These are phyloP conservation scores for Raddia guianensis DNA, from an alignment of 176 grass and related monocot genomes.

Conservation along the genomic window DNA sequence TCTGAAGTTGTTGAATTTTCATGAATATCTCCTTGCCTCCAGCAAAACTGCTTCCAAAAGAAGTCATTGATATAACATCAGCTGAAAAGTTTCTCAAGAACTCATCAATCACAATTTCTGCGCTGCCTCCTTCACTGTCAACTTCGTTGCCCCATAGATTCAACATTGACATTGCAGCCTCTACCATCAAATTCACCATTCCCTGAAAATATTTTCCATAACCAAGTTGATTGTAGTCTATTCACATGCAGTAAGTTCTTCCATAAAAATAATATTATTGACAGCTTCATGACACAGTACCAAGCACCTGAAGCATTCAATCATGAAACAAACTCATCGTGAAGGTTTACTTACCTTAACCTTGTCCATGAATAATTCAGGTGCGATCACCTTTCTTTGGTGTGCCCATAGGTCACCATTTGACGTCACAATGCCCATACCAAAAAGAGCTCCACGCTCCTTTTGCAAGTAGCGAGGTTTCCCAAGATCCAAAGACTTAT, in stretches of 20 bases:
- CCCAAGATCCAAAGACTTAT: constrained; percentile 69
- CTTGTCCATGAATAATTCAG: constrained; percentile 89
- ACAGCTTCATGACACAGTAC: not conserved
- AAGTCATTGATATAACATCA: constrained; percentile 74
- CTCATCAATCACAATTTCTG: constrained; percentile 71
- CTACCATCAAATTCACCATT: constrained; percentile 66
- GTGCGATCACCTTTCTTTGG: constrained; percentile 71
- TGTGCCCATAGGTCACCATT: constrained; percentile 73
- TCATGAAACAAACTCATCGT: not conserved
- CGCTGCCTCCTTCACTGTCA: constrained; percentile 45
- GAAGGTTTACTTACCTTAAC: constrained; percentile 65
- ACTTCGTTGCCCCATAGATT: constrained; percentile 56
- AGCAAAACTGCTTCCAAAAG: constrained; percentile 69
- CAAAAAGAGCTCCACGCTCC: constrained; percentile 62
- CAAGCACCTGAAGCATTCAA: constrained; percentile 1
- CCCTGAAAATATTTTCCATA: constrained; percentile 41
- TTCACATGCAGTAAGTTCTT: not conserved
- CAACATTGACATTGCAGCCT: constrained; percentile 49
- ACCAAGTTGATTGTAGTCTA: constrained; percentile 25
- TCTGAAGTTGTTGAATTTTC: constrained; percentile 68
- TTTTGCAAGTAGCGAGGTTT: constrained; percentile 63
- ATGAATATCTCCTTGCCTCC: constrained; percentile 74
- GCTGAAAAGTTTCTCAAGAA: constrained; percentile 76
- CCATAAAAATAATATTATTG: not conserved
- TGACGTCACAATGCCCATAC: constrained; percentile 64